A percentile compares a stretch with the other conserved stretches of the same genome.
These are phyloP conservation scores for Phytophthora aleatoria DNA, from an alignment of 352 stramenopile species.

Conservation along the genomic window DNA sequence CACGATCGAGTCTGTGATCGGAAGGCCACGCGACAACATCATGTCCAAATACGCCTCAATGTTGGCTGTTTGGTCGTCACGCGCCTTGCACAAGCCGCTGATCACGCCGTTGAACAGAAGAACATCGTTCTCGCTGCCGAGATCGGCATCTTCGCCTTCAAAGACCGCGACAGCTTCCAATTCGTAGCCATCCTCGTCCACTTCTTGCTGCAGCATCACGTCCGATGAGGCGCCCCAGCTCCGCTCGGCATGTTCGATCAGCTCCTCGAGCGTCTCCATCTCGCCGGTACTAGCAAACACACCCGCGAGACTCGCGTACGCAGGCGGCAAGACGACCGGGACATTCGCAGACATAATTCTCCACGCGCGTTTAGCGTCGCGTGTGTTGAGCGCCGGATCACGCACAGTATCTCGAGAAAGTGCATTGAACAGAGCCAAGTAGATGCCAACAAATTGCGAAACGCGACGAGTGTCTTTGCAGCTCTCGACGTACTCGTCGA, in stretches of 20 bases:
- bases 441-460: constrained; percentile 58
- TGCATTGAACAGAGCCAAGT: constrained; percentile 84
- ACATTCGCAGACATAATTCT: constrained; percentile 74
- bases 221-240: constrained; percentile 38
- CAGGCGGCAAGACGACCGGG: constrained; percentile 65
- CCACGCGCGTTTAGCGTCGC: constrained; percentile 77
- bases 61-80: constrained; percentile 67
- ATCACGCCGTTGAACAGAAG: constrained; percentile 84
- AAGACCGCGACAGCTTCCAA: constrained; percentile 31
- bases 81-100: constrained; percentile 78
- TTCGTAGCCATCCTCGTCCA: constrained; percentile 38
- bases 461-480: constrained; percentile 35
- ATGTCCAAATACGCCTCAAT: constrained; percentile 64
- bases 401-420: constrained; percentile 70
- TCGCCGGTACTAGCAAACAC: constrained; percentile 82
- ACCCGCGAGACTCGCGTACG: constrained; percentile 81
- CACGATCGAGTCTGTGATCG: constrained; percentile 79
- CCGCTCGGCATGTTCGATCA: constrained; percentile 62
- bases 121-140: constrained; percentile 36
- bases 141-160: constrained; percentile 32
- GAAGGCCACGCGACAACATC: constrained; percentile 54
- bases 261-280: constrained; percentile 63
- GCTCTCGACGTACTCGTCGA: constrained; percentile 68
- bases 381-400: constrained; percentile 66
- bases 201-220: constrained; percentile 29